These are phyloP conservation scores for Austroboletus novae-zelandiae DNA, from an alignment of 1,284 basidiomycete species.

Conservation along the genomic window DNA sequence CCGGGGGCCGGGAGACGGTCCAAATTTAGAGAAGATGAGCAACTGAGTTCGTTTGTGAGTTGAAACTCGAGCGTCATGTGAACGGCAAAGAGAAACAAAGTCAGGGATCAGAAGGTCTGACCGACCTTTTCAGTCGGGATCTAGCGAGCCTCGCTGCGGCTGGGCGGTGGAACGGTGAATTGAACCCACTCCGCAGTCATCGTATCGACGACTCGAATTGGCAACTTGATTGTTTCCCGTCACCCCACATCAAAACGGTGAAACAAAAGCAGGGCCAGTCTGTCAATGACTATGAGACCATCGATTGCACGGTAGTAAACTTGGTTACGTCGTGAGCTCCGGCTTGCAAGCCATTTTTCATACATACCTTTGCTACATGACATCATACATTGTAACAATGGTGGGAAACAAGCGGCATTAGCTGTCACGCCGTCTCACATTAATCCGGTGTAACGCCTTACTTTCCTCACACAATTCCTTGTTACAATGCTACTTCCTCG, in stretches of 20 bases:
- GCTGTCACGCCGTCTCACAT: not conserved
- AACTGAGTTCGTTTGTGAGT: conserved; percentile 10
- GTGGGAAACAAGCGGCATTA: not conserved
- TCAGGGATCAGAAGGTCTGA: not conserved
- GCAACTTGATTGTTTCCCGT: not conserved
- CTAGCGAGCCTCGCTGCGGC: not conserved
- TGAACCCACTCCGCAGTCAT: not conserved
- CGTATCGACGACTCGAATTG: not conserved
- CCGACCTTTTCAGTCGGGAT: not conserved
- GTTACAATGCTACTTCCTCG: not conserved
- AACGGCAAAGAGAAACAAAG: not conserved
- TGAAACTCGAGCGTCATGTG: not conserved
- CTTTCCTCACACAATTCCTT: not conserved
- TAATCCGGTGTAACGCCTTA: too few relatives aligned
- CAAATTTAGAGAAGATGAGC: not conserved
- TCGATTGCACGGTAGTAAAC: not conserved
- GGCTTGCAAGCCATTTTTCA: too few relatives aligned
- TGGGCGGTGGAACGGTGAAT: not conserved
- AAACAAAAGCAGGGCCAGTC: not conserved
- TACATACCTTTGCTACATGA: not conserved
- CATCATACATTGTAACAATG: not conserved
- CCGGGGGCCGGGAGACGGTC: not conserved
- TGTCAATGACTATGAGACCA: not conserved
- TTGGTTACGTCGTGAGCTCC: not conserved
- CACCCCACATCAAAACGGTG: not conserved